Conservation (phyloP, 805 yeast species). For the Wickerhamiella lipophila region DNA sequence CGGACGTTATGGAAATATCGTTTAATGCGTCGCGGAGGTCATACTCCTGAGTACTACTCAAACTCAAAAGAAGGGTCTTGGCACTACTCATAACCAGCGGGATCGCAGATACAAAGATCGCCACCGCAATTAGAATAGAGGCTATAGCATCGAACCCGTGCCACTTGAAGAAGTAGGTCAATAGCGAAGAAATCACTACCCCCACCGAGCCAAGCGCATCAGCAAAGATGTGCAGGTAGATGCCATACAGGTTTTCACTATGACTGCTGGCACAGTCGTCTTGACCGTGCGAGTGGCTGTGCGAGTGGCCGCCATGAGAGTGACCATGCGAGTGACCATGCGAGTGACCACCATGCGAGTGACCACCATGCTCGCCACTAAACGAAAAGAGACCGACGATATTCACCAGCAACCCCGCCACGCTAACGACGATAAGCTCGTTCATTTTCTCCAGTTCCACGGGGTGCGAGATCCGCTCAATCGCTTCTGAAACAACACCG, state of each 20-base stretch:
- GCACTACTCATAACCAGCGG: conserved; percentile 80
- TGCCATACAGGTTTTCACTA: conserved; percentile 79
- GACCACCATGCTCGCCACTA: conserved; percentile 33
- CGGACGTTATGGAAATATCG: conserved; percentile 57
- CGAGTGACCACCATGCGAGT: conserved; percentile 21
- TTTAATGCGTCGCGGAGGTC: conserved; percentile 50
- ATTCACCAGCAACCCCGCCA: conserved; percentile 75
- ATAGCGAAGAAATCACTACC: conserved; percentile 77
- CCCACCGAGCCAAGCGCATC: conserved; percentile 96
- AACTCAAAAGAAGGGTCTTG: conserved; percentile 50
- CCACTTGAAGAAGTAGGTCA: conserved; percentile 60
- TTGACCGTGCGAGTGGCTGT: conserved; percentile 9
- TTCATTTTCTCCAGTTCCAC: conserved; percentile 64
- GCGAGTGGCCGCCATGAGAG: conserved; percentile 14
- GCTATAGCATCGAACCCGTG: conserved; percentile 87
- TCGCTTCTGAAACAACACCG: conserved; percentile 76
- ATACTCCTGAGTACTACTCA: conserved; percentile 48
- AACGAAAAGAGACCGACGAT: conserved; percentile 89
- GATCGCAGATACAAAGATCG: conserved; percentile 68
- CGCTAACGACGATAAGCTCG: conserved; percentile 74
- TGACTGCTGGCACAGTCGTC: conserved; percentile 1
- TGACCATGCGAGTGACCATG: conserved; percentile 21
- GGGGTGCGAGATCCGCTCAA: conserved; percentile 69
- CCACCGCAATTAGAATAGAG: conserved; percentile 68
- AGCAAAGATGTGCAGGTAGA: conserved; percentile 84